Base-by-base conservation (phyloP, 208 protist species). In the Wallacemonas rigidus region DNA sequence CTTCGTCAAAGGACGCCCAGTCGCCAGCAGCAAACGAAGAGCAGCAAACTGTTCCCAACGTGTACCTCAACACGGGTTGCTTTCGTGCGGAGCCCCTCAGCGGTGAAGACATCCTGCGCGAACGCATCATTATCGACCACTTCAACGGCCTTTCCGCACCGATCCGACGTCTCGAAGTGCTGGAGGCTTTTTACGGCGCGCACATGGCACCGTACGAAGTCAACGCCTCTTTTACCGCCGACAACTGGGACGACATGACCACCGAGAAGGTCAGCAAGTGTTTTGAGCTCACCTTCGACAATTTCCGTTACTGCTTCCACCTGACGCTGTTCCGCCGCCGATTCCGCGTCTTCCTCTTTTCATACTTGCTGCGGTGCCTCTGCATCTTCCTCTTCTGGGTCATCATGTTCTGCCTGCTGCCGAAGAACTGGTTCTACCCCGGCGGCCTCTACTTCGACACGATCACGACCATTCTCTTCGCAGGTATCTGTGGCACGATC, bases 371-470 rank as follows among this genome's bases (percentile, higher is more conserved):
- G 43, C 77, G 85, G 54, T 63, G 71, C 50, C 61, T 89, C 48
- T 77, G 70, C 61, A 45, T 89, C 11, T 78, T 86, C 48, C 67
- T 89, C 45, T 81, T 89, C 39, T 89, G 85, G 85, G 78, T 78
- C 35, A 64, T 84, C 48, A 83, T 89, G 77, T 86, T 85, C 75
- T 76, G 54, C 53, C 67, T 89, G 36, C 51, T 83, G 40, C 75
- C 71, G n/a, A 57, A 72, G 17, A 73, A 77, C n/a, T 76, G 61
- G 41, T 89, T 86, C 73, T 80, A 69, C 48, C 85, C 80, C 39
- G 85, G 85, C n/a, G 80, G 77, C 5, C 68, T 84, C 12, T 89
- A 86, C 74, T 90, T 90, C 60, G 85, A 90, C 60, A 81, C 81
- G 5, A 15, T 82, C 17, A 56, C 74, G 69, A 87, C 81, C 39